Evolutionary conservation across 2,329 filamentous ascomycete genomes (phyloP).

Genomic region (Fusarium sp.): DNA sequence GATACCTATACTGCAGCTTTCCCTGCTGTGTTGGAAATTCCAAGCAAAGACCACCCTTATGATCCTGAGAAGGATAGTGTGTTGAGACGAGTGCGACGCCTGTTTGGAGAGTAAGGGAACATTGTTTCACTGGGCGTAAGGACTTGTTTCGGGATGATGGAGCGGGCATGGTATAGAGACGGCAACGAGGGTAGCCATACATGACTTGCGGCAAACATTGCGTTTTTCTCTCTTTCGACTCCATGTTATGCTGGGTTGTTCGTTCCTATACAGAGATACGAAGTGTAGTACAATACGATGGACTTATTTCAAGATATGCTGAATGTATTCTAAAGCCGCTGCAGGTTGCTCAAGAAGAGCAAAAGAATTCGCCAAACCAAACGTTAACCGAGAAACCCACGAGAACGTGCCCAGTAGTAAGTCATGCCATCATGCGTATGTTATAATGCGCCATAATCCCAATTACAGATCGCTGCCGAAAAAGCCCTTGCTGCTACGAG

Average conservation of each 20-base stretch:
- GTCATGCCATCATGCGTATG: slow-evolving; percentile 26
- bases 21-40: slow-evolving; percentile 95
- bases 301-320: slow-evolving; percentile 33
- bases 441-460: slow-evolving; percentile 16
- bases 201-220: slow-evolving; percentile 11
- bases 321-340: slow-evolving; percentile 45
- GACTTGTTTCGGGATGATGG: slow-evolving; percentile 15
- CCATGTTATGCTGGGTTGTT: slow-evolving; percentile 10
- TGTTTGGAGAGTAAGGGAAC: slow-evolving; percentile 73
- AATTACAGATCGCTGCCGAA: slow-evolving; percentile 58
- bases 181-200: background rate
- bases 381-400: slow-evolving; percentile 27
- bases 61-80: slow-evolving; percentile 99
- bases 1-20: slow-evolving; percentile 95
- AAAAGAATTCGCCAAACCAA: slow-evolving; percentile 42
- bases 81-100: slow-evolving; percentile 80
- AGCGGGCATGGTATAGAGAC: slow-evolving; percentile 11
- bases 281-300: slow-evolving; percentile 24
- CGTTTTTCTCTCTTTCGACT: slow-evolving; percentile 5
- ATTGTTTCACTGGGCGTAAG: background rate
- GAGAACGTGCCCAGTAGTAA: slow-evolving; percentile 35
- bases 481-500: slow-evolving; percentile 52
- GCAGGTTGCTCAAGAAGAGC: slow-evolving; percentile 35
- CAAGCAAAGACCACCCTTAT: slow-evolving; percentile 98
- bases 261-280: slow-evolving; percentile 9